Evolutionary conservation across 768 basidiomycete genomes (phyloP), one percentile per base, ranked within the genome.

Genomic region (Serendipita sp.): DNA sequence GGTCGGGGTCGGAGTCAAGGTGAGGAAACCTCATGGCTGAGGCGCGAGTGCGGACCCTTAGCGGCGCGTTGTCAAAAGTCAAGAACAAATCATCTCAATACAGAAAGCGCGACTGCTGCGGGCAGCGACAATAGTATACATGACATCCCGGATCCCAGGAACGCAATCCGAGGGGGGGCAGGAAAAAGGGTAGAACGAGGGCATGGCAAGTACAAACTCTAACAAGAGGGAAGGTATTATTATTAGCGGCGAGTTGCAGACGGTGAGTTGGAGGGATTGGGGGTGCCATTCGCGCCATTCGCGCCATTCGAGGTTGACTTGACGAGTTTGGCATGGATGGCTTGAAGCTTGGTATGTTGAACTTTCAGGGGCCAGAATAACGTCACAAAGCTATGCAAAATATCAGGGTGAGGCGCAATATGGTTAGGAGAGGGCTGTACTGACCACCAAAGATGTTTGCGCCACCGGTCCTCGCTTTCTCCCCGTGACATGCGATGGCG

Each of bases 311-410:
- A 24, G 24, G 24, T 86, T 7, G 48, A 63, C 63, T 63, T 63
- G 67, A 91, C 89, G 88, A 96, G 92, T 76, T 96, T 96, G 15
- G 89, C 88, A 70, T 96, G 92, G 48, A 97, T 95, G 72, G 92
- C 92, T 74, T 94, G 89, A 45, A 97, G 77, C 74, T 96, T 96
- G 15, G 83, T 84, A 11, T 92, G 91, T 73, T 88, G 92, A 68
- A 97, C 93, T 75, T 94, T 91, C 78, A 95, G 90, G 3, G 94
- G 94, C 94, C 94, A 97, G 76, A 97, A 97, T 64, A 92, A 79
- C 2, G 92, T 93, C 53, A 96, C 92, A 68, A 97, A 97, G 41
- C 91, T 93, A 41, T 30, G 15, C 41, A 35, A 63, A 48, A 48
- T 34, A 24, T 28, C 15, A 38, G 30, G 37, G 64, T 62, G 28